Percentiles rank a stretch among this genome's conserved stretches.
These are phyloP conservation scores for Sophora flavescens DNA, from an alignment of 306 rosid genomes.

Conservation along the genomic window DNA sequence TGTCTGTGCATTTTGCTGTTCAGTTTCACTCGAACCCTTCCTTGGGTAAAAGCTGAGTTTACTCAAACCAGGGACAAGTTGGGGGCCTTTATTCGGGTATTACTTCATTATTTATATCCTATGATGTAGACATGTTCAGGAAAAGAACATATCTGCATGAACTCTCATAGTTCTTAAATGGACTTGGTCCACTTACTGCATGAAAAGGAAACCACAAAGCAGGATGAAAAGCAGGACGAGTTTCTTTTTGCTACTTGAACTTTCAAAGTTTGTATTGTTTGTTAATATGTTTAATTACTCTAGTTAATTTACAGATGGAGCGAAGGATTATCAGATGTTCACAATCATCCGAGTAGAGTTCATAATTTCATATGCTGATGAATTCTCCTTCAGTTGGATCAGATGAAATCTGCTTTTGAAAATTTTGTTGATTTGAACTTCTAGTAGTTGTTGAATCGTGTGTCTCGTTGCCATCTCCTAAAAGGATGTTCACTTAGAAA, in stretches of 20 bases:
- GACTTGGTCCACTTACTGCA: background rate
- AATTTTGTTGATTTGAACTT: background rate
- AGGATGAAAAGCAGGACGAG: background rate
- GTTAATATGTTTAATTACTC: background rate
- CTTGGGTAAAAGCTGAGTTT: slow-evolving; percentile 58
- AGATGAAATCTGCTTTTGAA: background rate
- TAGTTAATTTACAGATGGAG: slow-evolving; percentile 59
- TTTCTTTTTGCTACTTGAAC: slow-evolving; percentile 4
- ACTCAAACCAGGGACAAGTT: slow-evolving; percentile 53
- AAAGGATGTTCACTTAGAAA: background rate
- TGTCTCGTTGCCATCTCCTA: background rate
- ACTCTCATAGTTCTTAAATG: slow-evolving; percentile 4
- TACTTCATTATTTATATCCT: background rate
- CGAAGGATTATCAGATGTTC: slow-evolving; percentile 51
- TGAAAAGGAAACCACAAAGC: slow-evolving; percentile 7
- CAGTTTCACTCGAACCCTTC: slow-evolving; percentile 52
- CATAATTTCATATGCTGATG: slow-evolving; percentile 4
- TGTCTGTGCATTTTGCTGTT: slow-evolving; percentile 32
- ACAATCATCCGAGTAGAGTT: slow-evolving; percentile 36
- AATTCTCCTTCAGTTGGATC: slow-evolving; percentile 25
- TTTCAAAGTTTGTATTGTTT: background rate
- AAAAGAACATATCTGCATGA: slow-evolving; percentile 22
- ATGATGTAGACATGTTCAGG: background rate
- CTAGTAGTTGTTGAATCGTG: slow-evolving; percentile 14
- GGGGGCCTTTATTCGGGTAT: slow-evolving; percentile 55